Evolutionary conservation across 2,329 filamentous ascomycete genomes (phyloP), one percentile per base, ranked within the genome.

Genomic region (Sporothrix pseudoabietina): DNA sequence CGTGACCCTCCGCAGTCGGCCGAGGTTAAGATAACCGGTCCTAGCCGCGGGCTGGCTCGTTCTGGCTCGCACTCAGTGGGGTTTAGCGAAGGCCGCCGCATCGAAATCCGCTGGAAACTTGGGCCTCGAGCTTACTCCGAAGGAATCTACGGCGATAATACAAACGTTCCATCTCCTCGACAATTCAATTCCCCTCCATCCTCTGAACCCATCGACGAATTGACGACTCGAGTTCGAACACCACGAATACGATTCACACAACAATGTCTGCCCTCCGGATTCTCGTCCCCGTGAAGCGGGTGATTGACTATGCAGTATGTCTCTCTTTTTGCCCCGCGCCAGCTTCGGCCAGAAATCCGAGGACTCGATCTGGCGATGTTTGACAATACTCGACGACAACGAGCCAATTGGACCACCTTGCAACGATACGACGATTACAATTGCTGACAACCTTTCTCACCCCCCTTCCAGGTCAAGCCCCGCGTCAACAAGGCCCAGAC

Each of bases 301-400:
- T 94, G 69, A 94, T 94, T 85, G 92, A 94, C 87, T 94, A 93
- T 88, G 91, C 92, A 78, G 92, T 94, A 84, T 80, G 89, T 72
- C 35, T 8, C 8, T 35, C 4, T 47, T 66, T 49, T 54, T 69
- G 30, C 47, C 22, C 65, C 66, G 44, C 47, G 66, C 66, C 10
- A 10, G 19, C 47, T 39, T 22, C 44, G 26, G 39, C 39, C 22
- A 47, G 12, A 47, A 44, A 65, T n/a, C 59, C 59, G 59, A 44
- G 35, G 35, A 14, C 57, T n/a, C 35, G 8, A 8, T 35, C 8
- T 35, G 35, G 35, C 7, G 55, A 10, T 16, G 22, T 10, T 8
- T 47, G 39, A 12, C 63, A 8, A 19, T 4, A 16, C 4, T 4
- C 30, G 57, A 41, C 41, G 6, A 49, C 16, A 44, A 41, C 35